Percentiles rank a stretch among this genome's conserved stretches.
Evolutionary conservation across 345 rosid genomes (phyloP).

Genomic region (Eucalyptus cloeziana): DNA sequence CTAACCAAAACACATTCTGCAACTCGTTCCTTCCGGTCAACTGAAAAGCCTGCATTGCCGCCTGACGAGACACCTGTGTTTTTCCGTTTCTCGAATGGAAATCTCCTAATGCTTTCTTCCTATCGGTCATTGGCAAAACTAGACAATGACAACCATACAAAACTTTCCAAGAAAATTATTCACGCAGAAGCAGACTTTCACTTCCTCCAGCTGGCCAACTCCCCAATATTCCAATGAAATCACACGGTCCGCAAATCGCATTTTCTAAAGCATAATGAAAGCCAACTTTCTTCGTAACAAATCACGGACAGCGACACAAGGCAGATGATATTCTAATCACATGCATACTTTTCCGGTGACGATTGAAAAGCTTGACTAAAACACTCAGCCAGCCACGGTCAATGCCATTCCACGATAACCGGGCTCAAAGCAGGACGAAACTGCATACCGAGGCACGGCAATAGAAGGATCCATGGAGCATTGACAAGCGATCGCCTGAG

Average conservation of each 20-base stretch:
- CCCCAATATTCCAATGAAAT: background rate
- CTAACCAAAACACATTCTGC: background rate
- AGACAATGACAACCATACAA: background rate
- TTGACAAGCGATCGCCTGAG: background rate
- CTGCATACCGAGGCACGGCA: background rate
- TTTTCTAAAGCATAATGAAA: background rate
- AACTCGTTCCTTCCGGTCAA: background rate
- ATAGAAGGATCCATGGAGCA: background rate
- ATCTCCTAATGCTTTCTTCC: background rate
- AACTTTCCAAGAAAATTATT: background rate
- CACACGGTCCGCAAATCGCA: background rate
- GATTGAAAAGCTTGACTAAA: background rate
- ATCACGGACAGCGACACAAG: background rate
- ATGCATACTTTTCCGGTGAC: background rate
- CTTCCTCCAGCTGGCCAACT: background rate
- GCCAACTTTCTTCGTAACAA: background rate
- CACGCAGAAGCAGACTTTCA: background rate
- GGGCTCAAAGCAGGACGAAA: background rate
- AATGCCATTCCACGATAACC: background rate
- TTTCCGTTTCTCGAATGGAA: background rate
- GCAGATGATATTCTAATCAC: background rate
- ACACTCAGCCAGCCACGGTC: background rate
- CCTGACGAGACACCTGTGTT: background rate
- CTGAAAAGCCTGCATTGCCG: background rate
- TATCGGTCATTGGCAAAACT: background rate